Percentiles rank a stretch among this genome's conserved stretches.
Evolutionary conservation across 106 monocot genomes (phyloP).

Genomic region (Posidonia australis): DNA sequence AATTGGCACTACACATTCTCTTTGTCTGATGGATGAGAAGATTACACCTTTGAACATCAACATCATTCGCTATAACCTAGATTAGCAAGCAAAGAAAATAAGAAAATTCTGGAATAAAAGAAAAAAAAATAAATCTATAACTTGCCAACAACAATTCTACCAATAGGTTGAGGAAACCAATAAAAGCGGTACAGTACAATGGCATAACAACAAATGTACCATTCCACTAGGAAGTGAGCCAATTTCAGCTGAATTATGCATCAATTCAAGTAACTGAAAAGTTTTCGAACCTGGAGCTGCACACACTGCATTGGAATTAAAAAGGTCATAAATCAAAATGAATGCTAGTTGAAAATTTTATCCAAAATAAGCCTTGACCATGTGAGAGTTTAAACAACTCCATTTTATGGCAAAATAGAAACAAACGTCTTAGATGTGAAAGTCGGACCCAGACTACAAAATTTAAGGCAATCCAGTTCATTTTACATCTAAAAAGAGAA

Average conservation of each 20-base stretch:
- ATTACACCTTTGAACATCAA: constrained; percentile 99
- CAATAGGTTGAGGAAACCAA: neutral
- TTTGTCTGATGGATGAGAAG: constrained; percentile 98
- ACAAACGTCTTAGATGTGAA: too few relatives aligned
- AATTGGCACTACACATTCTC: constrained; percentile 87
- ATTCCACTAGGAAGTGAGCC: constrained; percentile 78
- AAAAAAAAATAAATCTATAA: too few relatives aligned
- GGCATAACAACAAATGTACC: constrained; percentile 30
- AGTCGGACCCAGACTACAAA: too few relatives aligned
- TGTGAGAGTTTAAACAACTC: too few relatives aligned
- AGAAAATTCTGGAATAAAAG: neutral
- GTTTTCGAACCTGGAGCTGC: constrained; percentile 99
- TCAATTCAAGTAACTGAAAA: constrained; percentile 97
- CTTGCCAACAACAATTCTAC: neutral
- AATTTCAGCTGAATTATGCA: constrained; percentile 56
- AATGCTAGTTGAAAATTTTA: neutral
- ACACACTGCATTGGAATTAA: constrained; percentile 59
- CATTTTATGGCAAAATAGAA: too few relatives aligned
- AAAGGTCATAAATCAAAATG: constrained; percentile 4
- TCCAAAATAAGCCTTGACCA: too few relatives aligned
- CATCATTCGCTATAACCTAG: constrained; percentile 95
- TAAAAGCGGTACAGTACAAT: neutral
- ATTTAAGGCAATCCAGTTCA: too few relatives aligned
- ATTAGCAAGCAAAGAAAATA: constrained; percentile 4
- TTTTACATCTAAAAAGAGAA: too few relatives aligned